A percentile compares a stretch with the other conserved stretches of the same genome.
These are phyloP conservation scores for Termitomyces sp. DNA, from an alignment of 768 basidiomycete genomes.

Conservation along the genomic window DNA sequence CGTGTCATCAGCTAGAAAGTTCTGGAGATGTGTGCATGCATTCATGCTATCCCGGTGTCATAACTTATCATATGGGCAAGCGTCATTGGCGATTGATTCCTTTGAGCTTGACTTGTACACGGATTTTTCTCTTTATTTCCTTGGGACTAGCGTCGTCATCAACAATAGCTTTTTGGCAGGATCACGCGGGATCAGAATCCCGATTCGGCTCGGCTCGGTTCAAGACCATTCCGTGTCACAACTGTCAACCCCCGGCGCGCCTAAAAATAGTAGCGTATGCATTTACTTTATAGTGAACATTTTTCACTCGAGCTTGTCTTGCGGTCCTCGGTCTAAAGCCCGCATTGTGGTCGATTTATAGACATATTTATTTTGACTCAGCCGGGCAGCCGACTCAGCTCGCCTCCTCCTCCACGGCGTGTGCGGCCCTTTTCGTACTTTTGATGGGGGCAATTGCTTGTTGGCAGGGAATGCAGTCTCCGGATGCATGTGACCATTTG, in stretches of 20 bases:
- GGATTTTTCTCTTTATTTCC: background rate
- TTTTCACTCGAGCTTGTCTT: background rate
- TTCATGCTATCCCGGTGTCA: too few species aligned
- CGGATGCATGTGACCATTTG: background rate
- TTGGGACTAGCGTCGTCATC: background rate
- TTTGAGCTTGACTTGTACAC: background rate
- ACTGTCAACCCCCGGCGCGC: background rate
- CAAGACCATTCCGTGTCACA: background rate
- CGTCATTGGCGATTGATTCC: background rate
- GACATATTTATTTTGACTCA: background rate
- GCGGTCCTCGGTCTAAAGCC: background rate
- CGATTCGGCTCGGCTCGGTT: background rate
- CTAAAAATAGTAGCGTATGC: background rate
- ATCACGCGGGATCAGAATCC: background rate
- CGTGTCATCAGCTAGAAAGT: background rate
- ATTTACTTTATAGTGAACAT: background rate
- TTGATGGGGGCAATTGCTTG: background rate
- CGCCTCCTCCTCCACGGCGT: background rate
- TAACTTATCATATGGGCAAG: too few species aligned
- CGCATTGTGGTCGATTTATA: background rate
- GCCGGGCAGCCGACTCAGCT: background rate
- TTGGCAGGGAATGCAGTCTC: background rate
- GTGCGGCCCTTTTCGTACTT: background rate
- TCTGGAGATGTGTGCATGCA: background rate
- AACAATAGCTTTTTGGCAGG: background rate